Conservation (phyloP, 768 basidiomycete species). For the Pluteus cervinus region DNA sequence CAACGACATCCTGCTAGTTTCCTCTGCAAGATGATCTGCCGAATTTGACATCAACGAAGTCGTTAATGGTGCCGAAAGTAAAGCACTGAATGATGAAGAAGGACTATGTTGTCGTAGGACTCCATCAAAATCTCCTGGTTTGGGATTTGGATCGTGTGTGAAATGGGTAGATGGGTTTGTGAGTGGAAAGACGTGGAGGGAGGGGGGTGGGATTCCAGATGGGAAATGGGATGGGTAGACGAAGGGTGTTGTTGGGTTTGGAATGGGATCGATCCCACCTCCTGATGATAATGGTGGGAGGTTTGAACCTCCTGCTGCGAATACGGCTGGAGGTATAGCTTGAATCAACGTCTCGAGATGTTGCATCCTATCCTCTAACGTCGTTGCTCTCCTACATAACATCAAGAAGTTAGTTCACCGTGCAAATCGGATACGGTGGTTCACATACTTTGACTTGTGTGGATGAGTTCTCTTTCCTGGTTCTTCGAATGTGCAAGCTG, state of each 20-base stretch:
- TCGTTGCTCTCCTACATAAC: slow-evolving; percentile 60
- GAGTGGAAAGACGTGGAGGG: slow-evolving; percentile 70
- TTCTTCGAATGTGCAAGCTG: slow-evolving; percentile 83
- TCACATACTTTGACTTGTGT: slow-evolving; percentile 79
- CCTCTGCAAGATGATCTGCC: slow-evolving; percentile 48
- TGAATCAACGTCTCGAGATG: slow-evolving; percentile 82
- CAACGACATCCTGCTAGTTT: slow-evolving; percentile 56
- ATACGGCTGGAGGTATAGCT: slow-evolving; percentile 77
- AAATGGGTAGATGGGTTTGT: slow-evolving; percentile 81
- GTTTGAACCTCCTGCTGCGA: slow-evolving; percentile 49
- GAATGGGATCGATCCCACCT: slow-evolving; percentile 7
- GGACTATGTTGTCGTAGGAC: slow-evolving; percentile 45
- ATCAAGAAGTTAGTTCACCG: slow-evolving; percentile 6
- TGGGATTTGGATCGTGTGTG: slow-evolving; percentile 35
- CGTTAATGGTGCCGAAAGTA: slow-evolving; percentile 30
- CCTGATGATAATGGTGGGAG: slow-evolving; percentile 25
- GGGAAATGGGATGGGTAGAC: slow-evolving; percentile 34
- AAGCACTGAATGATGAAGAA: slow-evolving; percentile 30
- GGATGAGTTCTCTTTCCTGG: slow-evolving; percentile 81
- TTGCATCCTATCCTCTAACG: slow-evolving; percentile 85
- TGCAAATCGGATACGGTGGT: background rate
- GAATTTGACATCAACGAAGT: slow-evolving; percentile 10
- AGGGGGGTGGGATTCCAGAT: slow-evolving; percentile 70
- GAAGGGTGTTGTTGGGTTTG: slow-evolving; percentile 34
- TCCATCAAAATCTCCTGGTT: no score